Evolutionary conservation across 352 stramenopile genomes (phyloP).

Genomic region (Globisporangium acanthophoron): DNA sequence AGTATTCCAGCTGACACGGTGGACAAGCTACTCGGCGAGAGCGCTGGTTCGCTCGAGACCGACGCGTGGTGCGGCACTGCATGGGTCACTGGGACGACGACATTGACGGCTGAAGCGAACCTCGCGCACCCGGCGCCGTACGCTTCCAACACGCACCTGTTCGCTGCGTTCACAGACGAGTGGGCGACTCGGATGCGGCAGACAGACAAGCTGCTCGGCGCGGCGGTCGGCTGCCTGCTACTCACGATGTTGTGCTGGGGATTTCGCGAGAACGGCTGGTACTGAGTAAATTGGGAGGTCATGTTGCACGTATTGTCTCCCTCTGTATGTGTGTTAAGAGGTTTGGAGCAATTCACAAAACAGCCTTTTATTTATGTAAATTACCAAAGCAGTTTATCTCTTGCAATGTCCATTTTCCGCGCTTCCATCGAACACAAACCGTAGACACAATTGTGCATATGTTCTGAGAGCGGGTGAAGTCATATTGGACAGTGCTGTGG

Average conservation of each 20-base stretch:
- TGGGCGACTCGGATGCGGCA: not conserved
- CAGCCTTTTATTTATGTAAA: no score
- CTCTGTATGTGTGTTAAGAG: no score
- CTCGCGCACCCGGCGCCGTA: not conserved
- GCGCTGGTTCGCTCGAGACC: not conserved
- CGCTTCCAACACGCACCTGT: not conserved
- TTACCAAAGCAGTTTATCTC: no score
- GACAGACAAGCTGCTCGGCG: not conserved
- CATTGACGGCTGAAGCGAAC: constrained; percentile 1
- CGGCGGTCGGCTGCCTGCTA: not conserved
- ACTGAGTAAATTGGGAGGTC: no score
- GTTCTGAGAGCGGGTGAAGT: no score
- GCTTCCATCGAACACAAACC: no score
- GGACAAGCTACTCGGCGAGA: not conserved
- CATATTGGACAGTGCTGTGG: no score
- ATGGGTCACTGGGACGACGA: not conserved
- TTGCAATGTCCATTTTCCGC: no score
- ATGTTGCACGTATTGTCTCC: no score
- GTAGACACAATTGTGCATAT: no score
- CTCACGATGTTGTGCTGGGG: not conserved
- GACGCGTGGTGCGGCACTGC: constrained; percentile 2
- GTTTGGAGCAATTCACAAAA: no score
- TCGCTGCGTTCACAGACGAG: not conserved
- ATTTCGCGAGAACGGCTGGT: no score
- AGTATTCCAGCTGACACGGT: not conserved